Base-by-base conservation (phyloP, 345 rosid genomes). In the Turritis glabra region DNA sequence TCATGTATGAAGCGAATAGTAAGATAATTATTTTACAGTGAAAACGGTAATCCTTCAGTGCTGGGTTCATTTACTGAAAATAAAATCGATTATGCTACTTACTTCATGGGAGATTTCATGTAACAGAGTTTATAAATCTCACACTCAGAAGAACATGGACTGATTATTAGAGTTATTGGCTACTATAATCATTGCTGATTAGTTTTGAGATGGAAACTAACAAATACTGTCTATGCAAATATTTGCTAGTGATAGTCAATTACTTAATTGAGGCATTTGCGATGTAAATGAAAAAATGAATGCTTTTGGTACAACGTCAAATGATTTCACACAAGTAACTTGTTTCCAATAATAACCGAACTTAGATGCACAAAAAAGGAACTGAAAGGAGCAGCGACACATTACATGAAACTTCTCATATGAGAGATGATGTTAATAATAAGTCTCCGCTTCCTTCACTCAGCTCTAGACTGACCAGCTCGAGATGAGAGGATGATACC, bases 401-500 rank as follows among this genome's bases (percentile, higher is more conserved):
- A 33, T 35, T 46, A 56, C 38, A 44, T 23, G 26, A 44, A 50
- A 64, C 38, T 18, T 74, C 41, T 35, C 32, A 65, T 8, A 13
- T 13, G 32, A 65, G 21, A 54, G 48, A 63, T 17, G 37, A 21
- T 74, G 41, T 17, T 22, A 1, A 55, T 54, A 26, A n/a, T 4
- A 8, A 32, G 13, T 63, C 27, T 2, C 23, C 8, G 43, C 27
- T 48, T 48, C 44, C 21, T 67, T 62, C 56, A 93, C 2, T 90
- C 91, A 0, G 93, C 97, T 80, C 97, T 85, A 26, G 95, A 90
- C 81, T 92, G 98, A 53, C 95, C 97, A 55, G 95, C 93, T 29
- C 98, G 85, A 53, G 96, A 90, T 14, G 98, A 92, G 71, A 88
- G 88, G 78, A 92, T 92, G 83, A 92, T 92, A 65, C 96, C 98